Evolutionary conservation across 2,329 filamentous ascomycete species (phyloP), one percentile per base, ranked within the genome.

Genomic region (Arachnomyces sp.): DNA sequence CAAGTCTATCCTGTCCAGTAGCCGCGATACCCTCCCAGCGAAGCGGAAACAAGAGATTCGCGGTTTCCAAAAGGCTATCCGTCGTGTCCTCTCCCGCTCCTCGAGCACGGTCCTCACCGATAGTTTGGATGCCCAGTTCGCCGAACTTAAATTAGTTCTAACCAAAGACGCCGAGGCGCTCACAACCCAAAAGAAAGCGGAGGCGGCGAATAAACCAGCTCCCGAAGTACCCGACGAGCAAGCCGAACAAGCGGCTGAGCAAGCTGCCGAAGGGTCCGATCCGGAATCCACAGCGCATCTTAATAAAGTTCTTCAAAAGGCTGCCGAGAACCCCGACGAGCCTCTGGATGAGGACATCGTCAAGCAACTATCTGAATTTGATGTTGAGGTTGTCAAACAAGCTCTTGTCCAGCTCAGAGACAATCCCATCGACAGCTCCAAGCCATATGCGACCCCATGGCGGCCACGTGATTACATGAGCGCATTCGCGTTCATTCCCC

Each of bases 391-490:
- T 39, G 65, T 70, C 36, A 63, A 64, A 33, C 59, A 63, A 15
- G 81, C 85, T 15, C 72, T 92, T 34, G 66, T 70, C 39, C 68
- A 76, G 51, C 75, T 84, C 55, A 69, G 73, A 42, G 77, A 87
- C 58, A 94, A 95, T 65, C 82, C 86, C 0, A 65, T 82, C 44
- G 86, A 95, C 63, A 62, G 66, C 17, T 67, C 63, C 42, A 94
- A 94, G 66, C 86, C 92, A 3, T 98, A 98, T 60, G 76, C 76
- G 3, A 95, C 89, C 2, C 92, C 92, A 9, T 98, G 92, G 92
- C 68, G 74, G 49, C 92, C 92, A 9, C 76, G 88, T 41, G 75
- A 82, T 38, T 96, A 77, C 65, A 93, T 98, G 84, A 74, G 77
- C 38, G 81, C 89, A 0, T 98, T 98, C 64, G 88, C 89, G 16